Conservation (phyloP, 805 yeast genomes). For the Myxozyma kluyveri region DNA sequence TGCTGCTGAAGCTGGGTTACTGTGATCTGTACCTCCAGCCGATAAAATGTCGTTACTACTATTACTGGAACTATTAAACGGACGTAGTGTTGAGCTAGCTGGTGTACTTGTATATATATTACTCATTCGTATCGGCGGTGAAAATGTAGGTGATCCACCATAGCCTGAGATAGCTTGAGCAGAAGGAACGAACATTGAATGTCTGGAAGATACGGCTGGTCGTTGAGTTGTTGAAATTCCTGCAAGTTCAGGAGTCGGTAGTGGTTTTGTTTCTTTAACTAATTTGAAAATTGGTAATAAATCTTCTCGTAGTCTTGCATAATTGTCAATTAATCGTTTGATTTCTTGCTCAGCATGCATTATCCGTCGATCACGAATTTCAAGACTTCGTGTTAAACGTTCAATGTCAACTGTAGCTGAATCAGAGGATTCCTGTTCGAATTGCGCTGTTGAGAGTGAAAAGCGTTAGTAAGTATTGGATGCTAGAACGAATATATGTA, state of each 20-base stretch:
- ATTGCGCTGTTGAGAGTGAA: not conserved
- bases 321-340: conserved; percentile 48
- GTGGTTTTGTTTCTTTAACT: conserved; percentile 51
- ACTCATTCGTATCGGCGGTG: not conserved
- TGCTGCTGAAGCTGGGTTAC: not conserved
- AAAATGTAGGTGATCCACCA: not conserved
- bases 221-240: conserved; percentile 32
- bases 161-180: conserved; percentile 6
- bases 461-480: not conserved
- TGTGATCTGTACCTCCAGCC: not conserved
- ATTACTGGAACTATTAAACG: not conserved
- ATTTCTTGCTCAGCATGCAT: conserved; percentile 38
- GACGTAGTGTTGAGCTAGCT: no score
- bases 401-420: conserved; percentile 34
- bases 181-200: conserved; percentile 30
- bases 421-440: conserved; percentile 27
- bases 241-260: conserved; percentile 34
- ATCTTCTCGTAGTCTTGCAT: conserved; percentile 59
- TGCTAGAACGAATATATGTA: not conserved
- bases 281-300: conserved; percentile 60
- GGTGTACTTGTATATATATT: not conserved
- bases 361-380: conserved; percentile 37
- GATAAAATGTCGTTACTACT: not conserved
- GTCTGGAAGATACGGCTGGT: conserved; percentile 20
- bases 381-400: conserved; percentile 16